A percentile compares a stretch with the other conserved stretches of the same genome.
These are phyloP conservation scores for Salicornia ramosissima DNA, from an alignment of 148 eudicot genomes.

Conservation along the genomic window DNA sequence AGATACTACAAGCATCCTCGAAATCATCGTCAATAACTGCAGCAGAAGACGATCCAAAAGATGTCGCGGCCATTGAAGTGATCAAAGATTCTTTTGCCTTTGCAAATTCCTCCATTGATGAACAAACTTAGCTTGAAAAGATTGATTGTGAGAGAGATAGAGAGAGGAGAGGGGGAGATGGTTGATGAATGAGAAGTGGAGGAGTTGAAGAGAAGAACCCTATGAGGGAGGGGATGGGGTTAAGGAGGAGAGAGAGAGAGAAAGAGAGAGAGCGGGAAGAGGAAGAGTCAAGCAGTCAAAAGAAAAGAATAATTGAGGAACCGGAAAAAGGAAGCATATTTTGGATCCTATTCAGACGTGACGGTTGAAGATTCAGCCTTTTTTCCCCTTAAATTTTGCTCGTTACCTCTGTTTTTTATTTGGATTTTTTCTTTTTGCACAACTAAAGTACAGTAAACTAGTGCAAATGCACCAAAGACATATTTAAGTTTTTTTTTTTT, in stretches of 20 bases:
- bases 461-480: no score
- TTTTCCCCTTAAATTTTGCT: background rate
- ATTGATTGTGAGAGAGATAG: background rate
- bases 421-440: background rate
- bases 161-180: background rate
- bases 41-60: slow-evolving; percentile 17
- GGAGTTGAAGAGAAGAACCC: background rate
- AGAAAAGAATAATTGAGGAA: slow-evolving; percentile 13
- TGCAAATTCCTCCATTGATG: slow-evolving; percentile 30
- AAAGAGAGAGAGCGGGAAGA: slow-evolving; percentile 11
- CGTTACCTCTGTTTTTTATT: no score
- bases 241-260: background rate
- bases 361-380: slow-evolving; percentile 14
- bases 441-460: no score
- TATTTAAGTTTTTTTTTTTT: no score
- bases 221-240: background rate
- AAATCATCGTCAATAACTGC: slow-evolving; percentile 29
- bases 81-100: slow-evolving; percentile 9
- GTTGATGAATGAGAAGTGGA: no score
- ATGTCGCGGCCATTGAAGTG: background rate
- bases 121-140: background rate
- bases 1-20: slow-evolving; percentile 69
- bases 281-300: slow-evolving; percentile 17
- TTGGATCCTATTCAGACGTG: slow-evolving; percentile 29
- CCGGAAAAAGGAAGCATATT: background rate